Evolutionary conservation across 345 rosid genomes (phyloP), one percentile per base, ranked within the genome.

Genomic region (Gossypium rotundifolium): DNA sequence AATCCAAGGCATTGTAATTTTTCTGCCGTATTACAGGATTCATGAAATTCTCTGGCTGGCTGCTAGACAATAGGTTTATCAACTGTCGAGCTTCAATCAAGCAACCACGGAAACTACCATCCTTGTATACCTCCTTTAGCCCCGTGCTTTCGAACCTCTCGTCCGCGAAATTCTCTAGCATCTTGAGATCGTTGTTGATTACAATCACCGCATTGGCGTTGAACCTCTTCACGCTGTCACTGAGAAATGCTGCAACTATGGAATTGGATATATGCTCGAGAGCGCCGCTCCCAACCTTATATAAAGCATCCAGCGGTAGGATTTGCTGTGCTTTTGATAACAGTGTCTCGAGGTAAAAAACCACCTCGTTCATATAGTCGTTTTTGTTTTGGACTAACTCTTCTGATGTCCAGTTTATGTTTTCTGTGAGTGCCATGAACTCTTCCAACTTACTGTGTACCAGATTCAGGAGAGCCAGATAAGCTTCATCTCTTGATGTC

Each of bases 31-130:
- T 94, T 79, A 90, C 96, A 4, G 97, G 98, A 73, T 94, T 90
- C 97, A 90, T 87, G 90, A 94, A 94, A 81, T 84, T 89, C 86
- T 94, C 98, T 0, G 97, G 94, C 70, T 90, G 94, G 80, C 89
- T 94, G 84, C 95, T 92, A 20, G 85, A 82, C 78, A 94, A 78
- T 67, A 94, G 86, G 75, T 90, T 92, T 62, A 94, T 83, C 83
- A 94, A 72, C 72, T 94, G 97, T 33, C 97, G 86, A 6, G 94
- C 93, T 87, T 94, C 96, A 4, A 89, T 59, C 80, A 94, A 76
- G 81, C 83, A 89, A 42, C 84, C 85, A 74, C 89, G 86, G 58
- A 92, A 94, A 74, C 88, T 86, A 44, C 90, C 90, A 18, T 86
- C 94, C 71, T 81, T 90, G 81, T 88, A 88, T 23, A 87, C 70